phyloP scores from a whole-genome alignment of 2,329 filamentous ascomycete species.

The Aspergillus intermedius region DNA sequence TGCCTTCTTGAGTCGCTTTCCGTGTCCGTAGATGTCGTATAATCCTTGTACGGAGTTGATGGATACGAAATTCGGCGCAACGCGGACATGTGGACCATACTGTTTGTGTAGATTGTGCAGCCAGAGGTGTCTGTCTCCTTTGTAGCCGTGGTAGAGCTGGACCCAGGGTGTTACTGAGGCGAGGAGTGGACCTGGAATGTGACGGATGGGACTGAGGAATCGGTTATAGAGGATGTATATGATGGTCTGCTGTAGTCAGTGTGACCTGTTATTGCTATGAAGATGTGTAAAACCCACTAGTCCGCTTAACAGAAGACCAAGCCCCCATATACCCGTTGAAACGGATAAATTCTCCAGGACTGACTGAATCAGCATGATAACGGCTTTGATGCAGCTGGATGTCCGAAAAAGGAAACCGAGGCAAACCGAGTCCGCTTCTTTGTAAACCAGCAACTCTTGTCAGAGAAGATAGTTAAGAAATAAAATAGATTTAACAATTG shows the following conservation, averaged over 20 bases:
- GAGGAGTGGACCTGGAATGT: conserved; percentile 26
- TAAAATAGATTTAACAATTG: neutral
- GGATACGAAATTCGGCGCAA: conserved; percentile 69
- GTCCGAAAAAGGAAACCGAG: neutral
- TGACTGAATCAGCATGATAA: conserved; percentile 20
- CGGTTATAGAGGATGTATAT: conserved; percentile 28
- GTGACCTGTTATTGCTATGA: neutral
- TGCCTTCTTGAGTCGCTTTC: conserved; percentile 49
- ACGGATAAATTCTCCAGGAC: conserved; percentile 13
- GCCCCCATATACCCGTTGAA: conserved; percentile 9
- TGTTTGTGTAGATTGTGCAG: conserved; percentile 63
- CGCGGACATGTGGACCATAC: conserved; percentile 66
- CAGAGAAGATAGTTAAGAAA: too few species aligned
- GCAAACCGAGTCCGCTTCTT: too few species aligned
- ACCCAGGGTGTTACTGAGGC: conserved; percentile 40
- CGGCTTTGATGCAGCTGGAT: neutral
- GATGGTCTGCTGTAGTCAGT: conserved; percentile 13
- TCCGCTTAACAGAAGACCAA: conserved; percentile 12
- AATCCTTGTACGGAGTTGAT: conserved; percentile 64
- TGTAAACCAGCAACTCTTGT: too few species aligned
- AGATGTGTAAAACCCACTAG: conserved; percentile 12
- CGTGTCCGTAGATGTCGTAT: conserved; percentile 37
- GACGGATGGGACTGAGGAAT: conserved; percentile 29
- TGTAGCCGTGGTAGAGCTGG: conserved; percentile 67
- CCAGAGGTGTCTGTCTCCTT: conserved; percentile 67